Base-by-base conservation (phyloP, 116 monocot genomes). In the Iris pallida region DNA sequence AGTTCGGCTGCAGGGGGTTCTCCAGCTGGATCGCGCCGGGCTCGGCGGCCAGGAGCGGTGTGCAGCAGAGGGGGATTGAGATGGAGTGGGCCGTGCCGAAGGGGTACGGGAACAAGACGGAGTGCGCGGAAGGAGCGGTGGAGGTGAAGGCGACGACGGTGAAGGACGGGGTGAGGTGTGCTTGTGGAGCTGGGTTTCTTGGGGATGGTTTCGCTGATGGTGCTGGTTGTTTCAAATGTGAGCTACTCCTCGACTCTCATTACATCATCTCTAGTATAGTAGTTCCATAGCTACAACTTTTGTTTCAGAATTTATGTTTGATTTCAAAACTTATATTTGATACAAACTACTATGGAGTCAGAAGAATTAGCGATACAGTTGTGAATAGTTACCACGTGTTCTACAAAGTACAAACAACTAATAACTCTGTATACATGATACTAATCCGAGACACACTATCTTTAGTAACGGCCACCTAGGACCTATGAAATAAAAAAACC, bases 1-100 rank as follows among this genome's bases (percentile, higher is more conserved):
- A 85, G 74, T 90, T 77, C 57, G 85, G 94, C 10, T 94, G 94
- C 74, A 55, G 94, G 42, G 90, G 94, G 45, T 94, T 94, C 75
- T 90, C 94, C 17, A 94, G 90, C 66, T 94, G 89, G 89, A 75
- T 69, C 65, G 52, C 15, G 51, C 59, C 8, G 71, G 15, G 0
- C 14, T 49, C 13, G 53, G 66, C 41, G 57, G 46, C 17, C 18
- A 15, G 42, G 66, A 49, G 45, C 9, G 19, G 76, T 51, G 76
- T 45, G 73, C 66, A 61, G 14, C 20, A 55, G 75, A 69, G 74
- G 41, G 89, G 83, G 61, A 73, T 90, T 15, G 90, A 85, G 77
- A 74, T 94, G 19, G 94, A 94, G 76, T 94, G 91, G 91, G 91
- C 87, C 0, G 76, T 91, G 63, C 87, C 87, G 12, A 81, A 53